Evolutionary conservation across 1,284 basidiomycete genomes (phyloP).

Genomic region (Ustilago curta): DNA sequence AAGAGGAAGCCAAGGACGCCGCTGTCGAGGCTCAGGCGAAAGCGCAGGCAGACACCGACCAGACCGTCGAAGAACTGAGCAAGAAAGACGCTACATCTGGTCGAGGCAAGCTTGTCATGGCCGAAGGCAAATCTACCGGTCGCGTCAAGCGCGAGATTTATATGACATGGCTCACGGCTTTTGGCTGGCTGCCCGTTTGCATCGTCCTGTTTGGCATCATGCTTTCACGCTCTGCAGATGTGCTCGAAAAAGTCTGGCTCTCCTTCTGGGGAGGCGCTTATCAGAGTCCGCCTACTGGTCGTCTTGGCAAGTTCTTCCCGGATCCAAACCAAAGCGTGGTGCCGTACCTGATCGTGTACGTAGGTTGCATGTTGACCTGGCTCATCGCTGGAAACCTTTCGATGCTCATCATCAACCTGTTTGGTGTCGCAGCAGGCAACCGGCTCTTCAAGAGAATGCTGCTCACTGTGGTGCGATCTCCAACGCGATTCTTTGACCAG

Average conservation of each 20-base stretch:
- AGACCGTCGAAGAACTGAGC: conserved; percentile 3
- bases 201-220: conserved; percentile 29
- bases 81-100: conserved; percentile 13
- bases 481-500: conserved; percentile 58
- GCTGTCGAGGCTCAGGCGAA: conserved; percentile 30
- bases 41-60: conserved; percentile 13
- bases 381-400: conserved; percentile 4
- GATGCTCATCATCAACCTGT: conserved; percentile 1
- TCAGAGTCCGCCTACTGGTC: background rate
- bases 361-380: conserved; percentile 10
- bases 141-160: conserved; percentile 84
- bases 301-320: background rate
- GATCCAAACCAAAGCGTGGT: conserved; percentile 21
- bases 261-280: conserved; percentile 44
- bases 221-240: conserved; percentile 23
- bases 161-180: conserved; percentile 77
- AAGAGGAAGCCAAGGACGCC: conserved; percentile 39
- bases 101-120: conserved; percentile 74
- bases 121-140: conserved; percentile 79
- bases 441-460: conserved; percentile 57
- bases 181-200: conserved; percentile 46
- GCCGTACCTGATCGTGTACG: conserved; percentile 27
- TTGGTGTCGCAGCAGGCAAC: conserved; percentile 38
- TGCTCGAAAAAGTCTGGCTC: conserved; percentile 44
- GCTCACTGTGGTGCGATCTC: conserved; percentile 51